These are phyloP conservation scores for Rhynchosporium secalis DNA, from an alignment of 2,329 filamentous ascomycete genomes.

Conservation along the genomic window DNA sequence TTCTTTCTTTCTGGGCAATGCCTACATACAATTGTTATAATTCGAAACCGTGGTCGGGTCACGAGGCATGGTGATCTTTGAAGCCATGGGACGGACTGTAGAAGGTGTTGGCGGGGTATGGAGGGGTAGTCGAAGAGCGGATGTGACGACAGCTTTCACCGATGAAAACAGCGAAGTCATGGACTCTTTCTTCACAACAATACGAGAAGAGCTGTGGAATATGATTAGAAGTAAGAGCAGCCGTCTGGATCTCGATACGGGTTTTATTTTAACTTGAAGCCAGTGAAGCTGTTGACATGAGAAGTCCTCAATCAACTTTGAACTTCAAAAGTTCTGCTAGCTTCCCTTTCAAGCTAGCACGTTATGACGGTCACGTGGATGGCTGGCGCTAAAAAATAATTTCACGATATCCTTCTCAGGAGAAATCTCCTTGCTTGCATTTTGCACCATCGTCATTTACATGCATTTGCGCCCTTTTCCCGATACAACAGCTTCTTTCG, in stretches of 20 bases:
- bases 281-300: too few relatives aligned
- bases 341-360: constrained; percentile 6
- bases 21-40: constrained; percentile 69
- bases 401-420: background rate
- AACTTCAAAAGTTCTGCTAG: background rate
- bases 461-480: background rate
- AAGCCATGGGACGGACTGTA: constrained; percentile 30
- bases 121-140: constrained; percentile 22
- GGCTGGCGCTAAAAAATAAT: background rate
- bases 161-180: constrained; percentile 30
- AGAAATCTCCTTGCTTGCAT: background rate
- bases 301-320: too few relatives aligned
- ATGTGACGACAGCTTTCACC: constrained; percentile 25
- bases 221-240: background rate
- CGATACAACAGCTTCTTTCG: background rate
- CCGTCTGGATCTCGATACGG: background rate
- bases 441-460: background rate
- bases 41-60: constrained; percentile 93
- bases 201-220: too few relatives aligned
- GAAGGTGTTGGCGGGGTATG: constrained; percentile 2
- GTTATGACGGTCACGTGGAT: background rate
- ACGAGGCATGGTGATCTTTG: constrained; percentile 44
- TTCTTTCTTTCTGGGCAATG: background rate
- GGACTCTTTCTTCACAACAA: constrained; percentile 4
- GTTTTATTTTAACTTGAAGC: too few relatives aligned